A percentile compares a stretch with the other conserved stretches of the same genome.
phyloP scores from a whole-genome alignment of 257 asterid species.

The Jaltomata sinuosa region DNA sequence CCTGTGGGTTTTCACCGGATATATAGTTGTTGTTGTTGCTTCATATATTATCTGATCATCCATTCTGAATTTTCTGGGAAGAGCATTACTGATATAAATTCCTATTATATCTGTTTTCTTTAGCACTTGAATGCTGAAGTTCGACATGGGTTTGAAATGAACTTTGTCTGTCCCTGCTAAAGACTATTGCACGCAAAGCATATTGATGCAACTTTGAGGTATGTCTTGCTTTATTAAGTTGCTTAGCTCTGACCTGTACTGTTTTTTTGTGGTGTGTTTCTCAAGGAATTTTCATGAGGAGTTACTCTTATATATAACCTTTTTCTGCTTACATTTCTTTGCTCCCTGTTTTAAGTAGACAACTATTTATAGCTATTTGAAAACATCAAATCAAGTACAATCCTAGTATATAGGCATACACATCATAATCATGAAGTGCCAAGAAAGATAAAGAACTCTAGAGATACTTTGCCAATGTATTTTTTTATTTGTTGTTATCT shows the following conservation, averaged over 20 bases:
- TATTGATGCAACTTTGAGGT: neutral
- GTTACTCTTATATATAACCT: neutral
- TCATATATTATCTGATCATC: neutral
- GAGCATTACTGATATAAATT: neutral
- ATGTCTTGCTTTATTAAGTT: neutral
- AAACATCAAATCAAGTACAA: neutral
- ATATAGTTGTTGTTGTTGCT: neutral
- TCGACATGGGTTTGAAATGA: neutral
- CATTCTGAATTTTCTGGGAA: neutral
- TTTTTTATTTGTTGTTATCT: slow-evolving; percentile 13
- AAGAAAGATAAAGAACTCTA: neutral
- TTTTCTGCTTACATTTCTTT: neutral
- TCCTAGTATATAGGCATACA: neutral
- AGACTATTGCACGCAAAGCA: neutral
- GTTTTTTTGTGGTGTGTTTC: neutral
- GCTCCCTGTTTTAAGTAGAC: neutral
- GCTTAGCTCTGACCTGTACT: neutral
- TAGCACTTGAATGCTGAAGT: neutral
- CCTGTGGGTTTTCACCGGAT: neutral
- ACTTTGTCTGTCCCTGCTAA: neutral
- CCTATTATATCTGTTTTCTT: neutral
- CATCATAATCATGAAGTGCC: neutral
- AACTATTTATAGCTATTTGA: neutral
- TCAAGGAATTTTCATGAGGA: neutral
- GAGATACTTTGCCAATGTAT: neutral